Percentiles rank a stretch among this genome's conserved stretches.
Evolutionary conservation across 2,329 filamentous ascomycete species (phyloP).

Genomic region (Pyrenochaeta sp.): DNA sequence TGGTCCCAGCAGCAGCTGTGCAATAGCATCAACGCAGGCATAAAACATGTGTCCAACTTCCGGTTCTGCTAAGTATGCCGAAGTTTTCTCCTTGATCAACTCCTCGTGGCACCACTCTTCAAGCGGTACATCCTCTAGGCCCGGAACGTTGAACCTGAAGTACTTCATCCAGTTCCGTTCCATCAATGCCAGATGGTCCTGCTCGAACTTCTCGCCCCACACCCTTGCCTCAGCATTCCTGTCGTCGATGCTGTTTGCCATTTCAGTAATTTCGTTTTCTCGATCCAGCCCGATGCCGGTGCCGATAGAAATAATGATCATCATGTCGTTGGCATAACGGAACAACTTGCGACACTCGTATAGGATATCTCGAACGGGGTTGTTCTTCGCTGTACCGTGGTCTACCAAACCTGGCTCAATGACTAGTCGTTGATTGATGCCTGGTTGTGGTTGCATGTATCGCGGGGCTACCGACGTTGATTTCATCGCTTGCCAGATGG

Average conservation of each 20-base stretch:
- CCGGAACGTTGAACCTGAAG: slow-evolving; percentile 42
- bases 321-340: slow-evolving; percentile 41
- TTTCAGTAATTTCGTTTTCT: slow-evolving; percentile 29
- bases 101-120: slow-evolving; percentile 43
- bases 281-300: slow-evolving; percentile 32
- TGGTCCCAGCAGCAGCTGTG: slow-evolving; percentile 25
- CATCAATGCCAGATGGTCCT: slow-evolving; percentile 34
- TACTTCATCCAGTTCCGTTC: slow-evolving; percentile 43
- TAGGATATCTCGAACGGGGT: slow-evolving; percentile 40
- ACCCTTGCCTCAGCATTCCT: slow-evolving; percentile 25
- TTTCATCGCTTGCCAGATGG: slow-evolving; percentile 37
- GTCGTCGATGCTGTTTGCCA: slow-evolving; percentile 37
- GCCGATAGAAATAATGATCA: slow-evolving; percentile 43
- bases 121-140: slow-evolving; percentile 36
- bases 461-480: slow-evolving; percentile 34
- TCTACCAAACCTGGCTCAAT: slow-evolving; percentile 43
- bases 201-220: slow-evolving; percentile 34
- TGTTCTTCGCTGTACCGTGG: slow-evolving; percentile 43
- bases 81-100: slow-evolving; percentile 37
- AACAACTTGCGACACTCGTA: slow-evolving; percentile 44
- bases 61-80: slow-evolving; percentile 33
- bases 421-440: slow-evolving; percentile 25
- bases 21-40: slow-evolving; percentile 40
- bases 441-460: slow-evolving; percentile 27
- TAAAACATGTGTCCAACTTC: slow-evolving; percentile 38